These are phyloP conservation scores for Pythium phragmitis DNA, from an alignment of 352 stramenopile species.

Conservation along the genomic window DNA sequence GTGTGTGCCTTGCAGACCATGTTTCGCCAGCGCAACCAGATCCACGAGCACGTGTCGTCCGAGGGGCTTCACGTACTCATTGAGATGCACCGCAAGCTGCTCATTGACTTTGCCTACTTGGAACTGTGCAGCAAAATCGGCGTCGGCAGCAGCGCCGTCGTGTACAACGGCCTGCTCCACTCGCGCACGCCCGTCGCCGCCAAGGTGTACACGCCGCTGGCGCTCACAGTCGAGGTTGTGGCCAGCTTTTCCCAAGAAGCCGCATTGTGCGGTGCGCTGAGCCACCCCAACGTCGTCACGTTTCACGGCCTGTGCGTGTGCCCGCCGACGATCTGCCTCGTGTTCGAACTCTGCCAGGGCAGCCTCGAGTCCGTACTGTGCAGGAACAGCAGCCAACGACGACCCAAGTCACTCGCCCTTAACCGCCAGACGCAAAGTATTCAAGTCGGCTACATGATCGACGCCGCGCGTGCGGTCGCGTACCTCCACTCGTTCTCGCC, in stretches of 20 bases:
- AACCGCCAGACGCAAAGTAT: conserved; percentile 46
- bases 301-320: conserved; percentile 86
- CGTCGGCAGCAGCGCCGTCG: conserved; percentile 47
- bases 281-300: conserved; percentile 78
- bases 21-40: conserved; percentile 30
- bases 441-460: conserved; percentile 64
- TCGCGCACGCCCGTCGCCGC: conserved; percentile 54
- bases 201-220: conserved; percentile 71
- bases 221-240: conserved; percentile 59
- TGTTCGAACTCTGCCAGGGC: conserved; percentile 74
- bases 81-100: conserved; percentile 67
- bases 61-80: conserved; percentile 64
- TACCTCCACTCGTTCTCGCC: conserved; percentile 79
- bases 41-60: conserved; percentile 31
- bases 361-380: conserved; percentile 55
- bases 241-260: conserved; percentile 80
- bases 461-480: conserved; percentile 56
- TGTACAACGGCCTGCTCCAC: conserved; percentile 63
- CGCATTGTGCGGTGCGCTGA: conserved; percentile 61
- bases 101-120: conserved; percentile 77
- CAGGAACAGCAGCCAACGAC: conserved; percentile 31
- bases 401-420: conserved; percentile 21
- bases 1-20: conserved; percentile 50
- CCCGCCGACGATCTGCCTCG: conserved; percentile 68
- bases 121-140: conserved; percentile 48